Percentiles rank a stretch among this genome's conserved stretches.
Evolutionary conservation across 2,329 filamentous ascomycete genomes (phyloP).

Genomic region (Hysterium pulicare): DNA sequence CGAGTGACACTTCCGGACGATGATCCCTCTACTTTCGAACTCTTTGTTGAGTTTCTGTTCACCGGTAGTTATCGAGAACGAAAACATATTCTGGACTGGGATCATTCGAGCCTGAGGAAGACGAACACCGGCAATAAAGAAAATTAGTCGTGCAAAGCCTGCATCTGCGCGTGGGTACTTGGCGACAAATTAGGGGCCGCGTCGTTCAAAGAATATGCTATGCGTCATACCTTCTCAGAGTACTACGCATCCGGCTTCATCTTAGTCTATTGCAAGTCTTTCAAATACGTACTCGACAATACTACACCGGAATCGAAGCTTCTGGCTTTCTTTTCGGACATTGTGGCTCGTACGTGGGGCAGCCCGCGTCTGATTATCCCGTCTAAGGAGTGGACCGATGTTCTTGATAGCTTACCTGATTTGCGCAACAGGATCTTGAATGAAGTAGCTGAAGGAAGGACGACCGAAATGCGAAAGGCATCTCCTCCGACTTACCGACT

Average conservation of each 20-base stretch:
- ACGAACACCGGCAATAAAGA: background rate
- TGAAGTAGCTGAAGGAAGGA: too few species aligned
- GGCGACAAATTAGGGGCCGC: background rate
- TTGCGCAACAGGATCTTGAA: too few species aligned
- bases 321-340: background rate
- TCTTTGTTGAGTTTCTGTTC: slow-evolving; percentile 4
- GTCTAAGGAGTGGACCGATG: too few species aligned
- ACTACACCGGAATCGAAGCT: background rate
- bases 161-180: background rate
- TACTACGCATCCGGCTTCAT: background rate
- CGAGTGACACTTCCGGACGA: slow-evolving; percentile 2
- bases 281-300: background rate
- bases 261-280: background rate
- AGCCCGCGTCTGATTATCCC: too few species aligned
- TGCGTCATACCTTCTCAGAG: background rate
- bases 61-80: background rate
- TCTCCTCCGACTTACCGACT: too few species aligned
- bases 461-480: too few species aligned
- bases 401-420: too few species aligned
- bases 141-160: too few species aligned
- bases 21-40: slow-evolving; percentile 1
- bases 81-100: background rate
- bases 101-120: background rate
- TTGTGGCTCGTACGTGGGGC: background rate
- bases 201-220: background rate